These are phyloP conservation scores for Solanum hybrid DNA, from an alignment of 305 asterid genomes.

Conservation along the genomic window DNA sequence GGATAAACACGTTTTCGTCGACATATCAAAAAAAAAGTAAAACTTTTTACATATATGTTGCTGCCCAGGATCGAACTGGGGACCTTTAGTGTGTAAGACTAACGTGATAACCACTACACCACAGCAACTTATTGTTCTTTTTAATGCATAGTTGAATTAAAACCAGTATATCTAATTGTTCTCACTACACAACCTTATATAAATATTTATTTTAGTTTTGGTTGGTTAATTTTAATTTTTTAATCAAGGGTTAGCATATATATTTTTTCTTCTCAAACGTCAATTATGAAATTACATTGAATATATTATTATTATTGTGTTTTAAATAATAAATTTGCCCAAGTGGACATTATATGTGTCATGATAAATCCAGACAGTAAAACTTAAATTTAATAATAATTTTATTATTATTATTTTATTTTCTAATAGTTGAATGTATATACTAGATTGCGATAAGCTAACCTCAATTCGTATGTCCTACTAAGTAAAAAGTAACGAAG, in stretches of 20 bases:
- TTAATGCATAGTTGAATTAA: too few relatives aligned
- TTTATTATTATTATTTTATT: too few relatives aligned
- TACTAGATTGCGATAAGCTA: background rate
- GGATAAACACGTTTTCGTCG: too few relatives aligned
- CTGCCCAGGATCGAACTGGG: slow-evolving; percentile 26
- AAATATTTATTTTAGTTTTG: background rate
- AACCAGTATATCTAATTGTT: background rate
- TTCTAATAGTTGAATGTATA: background rate
- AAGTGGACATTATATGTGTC: background rate
- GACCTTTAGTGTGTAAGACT: slow-evolving; percentile 10
- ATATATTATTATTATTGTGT: too few relatives aligned
- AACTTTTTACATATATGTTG: background rate
- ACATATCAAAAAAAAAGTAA: background rate
- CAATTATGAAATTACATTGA: background rate
- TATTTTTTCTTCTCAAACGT: background rate
- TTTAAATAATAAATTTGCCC: too few relatives aligned
- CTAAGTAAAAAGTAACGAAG: background rate
- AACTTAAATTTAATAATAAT: background rate
- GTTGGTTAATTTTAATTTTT: background rate
- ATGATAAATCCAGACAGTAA: background rate
- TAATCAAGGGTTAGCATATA: too few relatives aligned
- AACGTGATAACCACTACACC: slow-evolving; percentile 33
- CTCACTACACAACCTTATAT: too few relatives aligned
- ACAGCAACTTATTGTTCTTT: background rate
- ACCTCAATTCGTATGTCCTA: background rate